These are phyloP conservation scores for Trichosporon sp. DNA, from an alignment of 1,284 basidiomycete genomes.

Conservation along the genomic window DNA sequence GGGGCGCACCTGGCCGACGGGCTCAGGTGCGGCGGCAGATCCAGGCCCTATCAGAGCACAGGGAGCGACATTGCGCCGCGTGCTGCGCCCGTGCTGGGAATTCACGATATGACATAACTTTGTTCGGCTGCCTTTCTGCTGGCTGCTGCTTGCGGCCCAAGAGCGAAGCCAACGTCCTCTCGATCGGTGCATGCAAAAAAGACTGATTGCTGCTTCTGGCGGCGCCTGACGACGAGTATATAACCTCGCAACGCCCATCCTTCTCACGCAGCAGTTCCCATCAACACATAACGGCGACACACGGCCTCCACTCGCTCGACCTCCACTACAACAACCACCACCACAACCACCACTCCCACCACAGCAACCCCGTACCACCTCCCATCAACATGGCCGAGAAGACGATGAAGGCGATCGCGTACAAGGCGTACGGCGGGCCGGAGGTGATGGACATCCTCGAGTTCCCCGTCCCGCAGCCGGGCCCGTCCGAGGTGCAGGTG, in stretches of 20 bases:
- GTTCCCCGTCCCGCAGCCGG: conserved; percentile 12
- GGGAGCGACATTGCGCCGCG: neutral
- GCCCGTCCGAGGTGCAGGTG: conserved; percentile 15
- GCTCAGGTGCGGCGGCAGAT: too few relatives aligned
- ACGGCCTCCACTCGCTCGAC: too few relatives aligned
- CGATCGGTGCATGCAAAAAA: neutral
- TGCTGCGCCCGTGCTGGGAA: neutral
- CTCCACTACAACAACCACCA: neutral
- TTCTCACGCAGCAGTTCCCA: neutral
- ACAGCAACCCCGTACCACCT: too few relatives aligned
- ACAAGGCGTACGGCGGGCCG: conserved; percentile 23
- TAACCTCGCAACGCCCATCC: neutral
- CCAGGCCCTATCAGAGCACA: neutral
- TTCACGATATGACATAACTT: neutral
- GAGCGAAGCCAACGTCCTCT: neutral
- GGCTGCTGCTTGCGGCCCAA: neutral
- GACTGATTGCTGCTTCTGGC: neutral
- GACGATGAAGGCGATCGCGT: conserved; percentile 22
- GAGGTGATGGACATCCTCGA: conserved; percentile 13
- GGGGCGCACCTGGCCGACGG: neutral
- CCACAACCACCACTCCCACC: neutral
- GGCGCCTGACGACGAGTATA: neutral
- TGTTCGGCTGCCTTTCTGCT: too few relatives aligned
- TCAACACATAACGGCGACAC: neutral
- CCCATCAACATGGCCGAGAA: neutral